Evolutionary conservation across 1,284 basidiomycete genomes (phyloP), one percentile per base, ranked within the genome.

Genomic region (Peniophora sp.): DNA sequence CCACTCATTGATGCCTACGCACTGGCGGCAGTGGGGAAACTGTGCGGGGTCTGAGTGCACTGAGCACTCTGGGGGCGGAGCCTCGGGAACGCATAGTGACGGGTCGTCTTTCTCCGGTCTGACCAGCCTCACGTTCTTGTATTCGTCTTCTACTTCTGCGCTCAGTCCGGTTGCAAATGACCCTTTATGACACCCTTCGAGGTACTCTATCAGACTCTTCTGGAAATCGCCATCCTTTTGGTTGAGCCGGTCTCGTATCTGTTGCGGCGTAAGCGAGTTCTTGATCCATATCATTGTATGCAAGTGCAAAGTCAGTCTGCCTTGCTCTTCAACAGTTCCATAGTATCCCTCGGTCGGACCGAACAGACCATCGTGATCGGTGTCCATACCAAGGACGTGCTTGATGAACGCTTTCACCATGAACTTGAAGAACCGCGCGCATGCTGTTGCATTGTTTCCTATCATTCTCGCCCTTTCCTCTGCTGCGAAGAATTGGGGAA

Each of bases 191-290:
- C 36, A 47, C 23, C 24, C 25, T 32, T 58, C 55, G 12, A 60
- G 36, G 44, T 58, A 60, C 2, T 24, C 34, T 8, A 60, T 22
- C 3, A 66, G 35, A 2, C 45, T 19, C 20, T 39, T 38, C 25
- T 55, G 49, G 50, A 59, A 65, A 1, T 56, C 50, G 10, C 50
- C 52, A 27, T 57, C 49, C 0, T n/a, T 8, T 39, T 56, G 54
- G 16, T 5, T 41, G 6, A 41, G 16, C 20, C 16, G 6, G 5
- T 41, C 39, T 22, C 39, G 5, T n/a, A 41, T 41, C 39, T 41
- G n/a, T n/a, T 41, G 39, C 8, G 39, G 39, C 8, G 39, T 41
- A 5, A 41, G 16, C 6, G 39, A 5, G n/a, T n/a, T n/a, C 20
- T n/a, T 22, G 8, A 41, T 41, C 39, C 39, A 41, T 8, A 41